phyloP scores from a whole-genome alignment of 176 grass and related monocot species.

The Guadua angustifolia region DNA sequence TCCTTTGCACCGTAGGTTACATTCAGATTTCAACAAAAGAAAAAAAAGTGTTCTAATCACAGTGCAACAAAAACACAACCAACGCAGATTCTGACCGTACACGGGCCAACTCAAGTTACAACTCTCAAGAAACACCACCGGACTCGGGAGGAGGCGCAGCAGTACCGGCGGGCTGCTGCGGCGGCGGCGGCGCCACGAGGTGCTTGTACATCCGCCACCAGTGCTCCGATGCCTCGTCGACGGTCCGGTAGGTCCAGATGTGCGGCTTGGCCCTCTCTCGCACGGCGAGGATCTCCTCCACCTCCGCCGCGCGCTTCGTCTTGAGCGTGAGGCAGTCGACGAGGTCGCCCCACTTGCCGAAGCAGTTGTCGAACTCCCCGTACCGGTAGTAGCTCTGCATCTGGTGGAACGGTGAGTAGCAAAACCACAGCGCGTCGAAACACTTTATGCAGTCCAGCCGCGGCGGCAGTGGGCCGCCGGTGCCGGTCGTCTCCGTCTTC shows the following conservation, averaged over 20 bases:
- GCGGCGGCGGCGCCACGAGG: background rate
- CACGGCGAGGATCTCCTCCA: constrained; percentile 66
- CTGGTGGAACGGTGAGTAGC: constrained; percentile 93
- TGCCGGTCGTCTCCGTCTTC: background rate
- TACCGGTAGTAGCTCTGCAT: constrained; percentile 84
- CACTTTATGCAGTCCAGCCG: constrained; percentile 74
- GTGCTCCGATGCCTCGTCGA: constrained; percentile 67
- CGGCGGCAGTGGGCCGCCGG: background rate
- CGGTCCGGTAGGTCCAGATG: constrained; percentile 82
- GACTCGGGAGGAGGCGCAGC: background rate
- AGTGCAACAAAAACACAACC: background rate
- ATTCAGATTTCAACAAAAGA: background rate
- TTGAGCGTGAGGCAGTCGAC: constrained; percentile 74
- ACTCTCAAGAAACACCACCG: background rate
- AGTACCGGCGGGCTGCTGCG: background rate
- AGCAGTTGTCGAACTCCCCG: constrained; percentile 84
- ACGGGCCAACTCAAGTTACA: background rate
- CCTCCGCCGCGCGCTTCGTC: constrained; percentile 59
- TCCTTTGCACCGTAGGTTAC: background rate
- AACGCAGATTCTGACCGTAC: background rate
- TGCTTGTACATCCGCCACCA: constrained; percentile 78
- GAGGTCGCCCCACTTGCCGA: constrained; percentile 75
- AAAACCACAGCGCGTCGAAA: constrained; percentile 91
- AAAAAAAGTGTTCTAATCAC: background rate
- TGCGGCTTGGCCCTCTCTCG: constrained; percentile 69